Conservation (phyloP, 352 stramenopile genomes). For the Globisporangium recalcitrans region DNA sequence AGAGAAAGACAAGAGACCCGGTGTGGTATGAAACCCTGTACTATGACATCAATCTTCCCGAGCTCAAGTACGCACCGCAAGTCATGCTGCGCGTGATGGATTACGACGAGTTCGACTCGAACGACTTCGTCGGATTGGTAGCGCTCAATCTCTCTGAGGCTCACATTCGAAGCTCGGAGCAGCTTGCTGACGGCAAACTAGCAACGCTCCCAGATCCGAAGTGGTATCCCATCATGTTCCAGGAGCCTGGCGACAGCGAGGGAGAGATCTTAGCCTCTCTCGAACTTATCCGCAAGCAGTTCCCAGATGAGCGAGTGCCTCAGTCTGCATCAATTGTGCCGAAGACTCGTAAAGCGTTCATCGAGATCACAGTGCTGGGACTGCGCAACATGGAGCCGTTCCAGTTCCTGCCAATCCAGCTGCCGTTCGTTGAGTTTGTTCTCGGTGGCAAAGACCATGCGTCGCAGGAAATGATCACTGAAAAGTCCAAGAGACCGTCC, state of each 20-base stretch:
- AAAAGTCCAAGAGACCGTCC: constrained; percentile 77
- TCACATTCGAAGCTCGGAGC: constrained; percentile 57
- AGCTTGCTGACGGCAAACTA: constrained; percentile 41
- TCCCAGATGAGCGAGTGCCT: constrained; percentile 58
- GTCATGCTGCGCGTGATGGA: constrained; percentile 82
- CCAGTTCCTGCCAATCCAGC: constrained; percentile 85
- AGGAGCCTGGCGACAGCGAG: constrained; percentile 74
- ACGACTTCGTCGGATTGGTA: constrained; percentile 63
- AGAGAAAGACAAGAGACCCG: constrained; percentile 77
- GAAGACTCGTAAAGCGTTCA: constrained; percentile 59
- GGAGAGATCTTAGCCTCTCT: constrained; percentile 75
- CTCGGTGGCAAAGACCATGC: constrained; percentile 78
- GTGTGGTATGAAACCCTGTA: constrained; percentile 87
- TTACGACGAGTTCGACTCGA: constrained; percentile 65
- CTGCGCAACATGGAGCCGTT: constrained; percentile 86
- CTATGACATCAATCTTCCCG: constrained; percentile 82
- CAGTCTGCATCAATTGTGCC: constrained; percentile 50
- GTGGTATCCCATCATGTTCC: constrained; percentile 76
- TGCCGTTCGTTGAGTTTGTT: constrained; percentile 87
- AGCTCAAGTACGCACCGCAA: constrained; percentile 70
- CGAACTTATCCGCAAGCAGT: constrained; percentile 67
- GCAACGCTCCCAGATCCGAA: constrained; percentile 50
- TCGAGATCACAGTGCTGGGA: constrained; percentile 84
- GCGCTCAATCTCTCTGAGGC: constrained; percentile 67
- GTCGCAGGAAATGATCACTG: constrained; percentile 81